These are phyloP conservation scores for Halteria grandinella DNA, from an alignment of 73 alveolate species.

Conservation along the genomic window DNA sequence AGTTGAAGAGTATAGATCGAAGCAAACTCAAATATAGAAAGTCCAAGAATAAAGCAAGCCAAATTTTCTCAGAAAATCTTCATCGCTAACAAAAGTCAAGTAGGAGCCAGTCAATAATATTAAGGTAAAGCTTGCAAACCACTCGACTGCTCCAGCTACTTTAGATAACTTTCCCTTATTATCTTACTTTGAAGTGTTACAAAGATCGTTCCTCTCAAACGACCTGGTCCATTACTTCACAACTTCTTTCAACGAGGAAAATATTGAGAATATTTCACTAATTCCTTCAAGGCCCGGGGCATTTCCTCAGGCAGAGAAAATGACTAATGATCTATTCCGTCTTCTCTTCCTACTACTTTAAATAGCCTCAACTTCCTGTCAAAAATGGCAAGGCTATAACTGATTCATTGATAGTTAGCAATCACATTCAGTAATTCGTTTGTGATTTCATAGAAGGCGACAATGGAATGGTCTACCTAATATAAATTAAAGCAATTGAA, in stretches of 20 bases:
- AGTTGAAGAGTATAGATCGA: too few relatives aligned
- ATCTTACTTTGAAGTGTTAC: neutral
- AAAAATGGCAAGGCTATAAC: too few relatives aligned
- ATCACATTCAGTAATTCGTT: constrained; percentile 13
- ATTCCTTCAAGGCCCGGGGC: constrained; percentile 48
- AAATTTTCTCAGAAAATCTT: too few relatives aligned
- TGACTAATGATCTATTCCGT: constrained; percentile 29
- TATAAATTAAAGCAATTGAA: constrained; percentile 35
- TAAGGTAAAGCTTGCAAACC: too few relatives aligned
- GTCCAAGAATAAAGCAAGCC: constrained; percentile 24
- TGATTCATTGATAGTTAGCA: constrained; percentile 23
- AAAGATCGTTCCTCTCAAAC: neutral
- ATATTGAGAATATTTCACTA: constrained; percentile 20
- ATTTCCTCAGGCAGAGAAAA: constrained; percentile 31
- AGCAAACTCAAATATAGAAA: too few relatives aligned
- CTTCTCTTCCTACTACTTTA: constrained; percentile 11
- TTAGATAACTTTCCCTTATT: neutral
- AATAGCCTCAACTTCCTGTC: constrained; percentile 8
- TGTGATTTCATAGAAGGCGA: constrained; percentile 49
- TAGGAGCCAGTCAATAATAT: too few relatives aligned
- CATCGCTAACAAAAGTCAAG: too few relatives aligned
- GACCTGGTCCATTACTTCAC: constrained; percentile 15
- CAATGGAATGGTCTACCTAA: constrained; percentile 15
- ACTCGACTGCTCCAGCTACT: constrained; percentile 4
- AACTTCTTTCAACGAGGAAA: constrained; percentile 1